phyloP scores from a whole-genome alignment of 805 yeast genomes.

The Cyberlindnera saturnus region DNA sequence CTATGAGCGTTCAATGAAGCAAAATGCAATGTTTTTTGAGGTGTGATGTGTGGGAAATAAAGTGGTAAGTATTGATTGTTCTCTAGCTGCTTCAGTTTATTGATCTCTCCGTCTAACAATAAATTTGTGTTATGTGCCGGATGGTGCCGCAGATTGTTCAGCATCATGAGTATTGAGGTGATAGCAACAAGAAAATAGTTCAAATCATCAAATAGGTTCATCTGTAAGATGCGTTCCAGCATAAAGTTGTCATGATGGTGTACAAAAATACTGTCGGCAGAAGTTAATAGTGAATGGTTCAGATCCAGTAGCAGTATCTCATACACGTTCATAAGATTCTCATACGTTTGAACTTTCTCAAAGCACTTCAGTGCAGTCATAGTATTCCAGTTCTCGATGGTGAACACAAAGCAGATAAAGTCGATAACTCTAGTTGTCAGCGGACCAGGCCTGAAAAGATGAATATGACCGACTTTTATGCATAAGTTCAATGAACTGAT shows the following conservation, averaged over 20 bases:
- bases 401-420: neutral
- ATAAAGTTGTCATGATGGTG: slow-evolving; percentile 7
- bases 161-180: slow-evolving; percentile 10
- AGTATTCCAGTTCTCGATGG: slow-evolving; percentile 7
- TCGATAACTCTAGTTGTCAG: slow-evolving; percentile 3
- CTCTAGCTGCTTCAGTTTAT: slow-evolving; percentile 16
- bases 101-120: slow-evolving; percentile 2
- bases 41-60: slow-evolving; percentile 10
- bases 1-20: slow-evolving; percentile 10
- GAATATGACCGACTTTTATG: neutral
- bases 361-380: neutral
- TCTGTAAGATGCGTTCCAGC: slow-evolving; percentile 9
- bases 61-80: slow-evolving; percentile 12
- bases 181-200: slow-evolving; percentile 16
- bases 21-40: slow-evolving; percentile 4
- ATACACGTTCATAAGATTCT: slow-evolving; percentile 16
- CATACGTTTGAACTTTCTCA: slow-evolving; percentile 13
- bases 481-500: slow-evolving; percentile 5
- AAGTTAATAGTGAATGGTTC: slow-evolving; percentile 10
- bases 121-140: neutral
- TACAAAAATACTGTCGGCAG: slow-evolving; percentile 6
- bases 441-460: neutral
- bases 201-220: slow-evolving; percentile 19
- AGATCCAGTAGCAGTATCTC: slow-evolving; percentile 19
- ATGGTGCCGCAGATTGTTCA: slow-evolving; percentile 15